Conservation (phyloP, 1,139 yeast genomes). For the Blastobotrys elegans region DNA sequence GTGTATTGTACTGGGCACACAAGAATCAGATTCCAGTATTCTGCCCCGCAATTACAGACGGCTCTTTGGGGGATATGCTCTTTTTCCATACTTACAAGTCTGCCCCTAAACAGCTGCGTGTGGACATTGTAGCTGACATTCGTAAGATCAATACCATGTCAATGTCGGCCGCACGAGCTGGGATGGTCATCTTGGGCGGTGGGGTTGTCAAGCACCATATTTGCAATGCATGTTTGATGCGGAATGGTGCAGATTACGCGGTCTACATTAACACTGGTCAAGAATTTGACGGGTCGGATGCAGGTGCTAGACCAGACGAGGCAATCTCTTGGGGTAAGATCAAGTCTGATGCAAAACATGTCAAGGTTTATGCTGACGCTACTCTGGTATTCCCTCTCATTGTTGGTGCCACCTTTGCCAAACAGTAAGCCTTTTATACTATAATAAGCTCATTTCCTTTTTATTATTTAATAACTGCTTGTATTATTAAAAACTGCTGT, state of each 20-base stretch:
- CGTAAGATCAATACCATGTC: conserved; percentile 87
- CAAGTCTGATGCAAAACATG: conserved; percentile 85
- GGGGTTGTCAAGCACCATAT: conserved; percentile 96
- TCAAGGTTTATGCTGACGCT: conserved; percentile 95
- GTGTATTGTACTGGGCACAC: conserved; percentile 98
- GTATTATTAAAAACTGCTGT: too few relatives aligned
- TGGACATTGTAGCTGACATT: conserved; percentile 92
- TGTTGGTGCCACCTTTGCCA: conserved; percentile 96
- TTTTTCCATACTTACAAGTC: conserved; percentile 97
- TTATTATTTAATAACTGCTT: too few relatives aligned
- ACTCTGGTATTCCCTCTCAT: conserved; percentile 91
- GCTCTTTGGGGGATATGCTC: conserved; percentile 97
- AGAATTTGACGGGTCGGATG: conserved; percentile 98
- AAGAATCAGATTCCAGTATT: conserved; percentile 92
- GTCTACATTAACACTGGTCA: conserved; percentile 97
- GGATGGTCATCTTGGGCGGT: conserved; percentile 95
- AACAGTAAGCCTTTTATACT: too few relatives aligned
- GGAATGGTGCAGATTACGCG: conserved; percentile 98
- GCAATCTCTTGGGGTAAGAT: conserved; percentile 99
- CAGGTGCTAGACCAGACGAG: conserved; percentile 99
- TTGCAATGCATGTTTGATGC: conserved; percentile 96
- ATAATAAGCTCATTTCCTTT: too few relatives aligned
- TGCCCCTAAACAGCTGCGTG: conserved; percentile 79
- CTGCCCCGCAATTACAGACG: conserved; percentile 97
- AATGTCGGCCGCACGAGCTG: conserved; percentile 93